These are phyloP conservation scores for Cucurbita ficifolia DNA, from an alignment of 306 rosid species.

Conservation along the genomic window DNA sequence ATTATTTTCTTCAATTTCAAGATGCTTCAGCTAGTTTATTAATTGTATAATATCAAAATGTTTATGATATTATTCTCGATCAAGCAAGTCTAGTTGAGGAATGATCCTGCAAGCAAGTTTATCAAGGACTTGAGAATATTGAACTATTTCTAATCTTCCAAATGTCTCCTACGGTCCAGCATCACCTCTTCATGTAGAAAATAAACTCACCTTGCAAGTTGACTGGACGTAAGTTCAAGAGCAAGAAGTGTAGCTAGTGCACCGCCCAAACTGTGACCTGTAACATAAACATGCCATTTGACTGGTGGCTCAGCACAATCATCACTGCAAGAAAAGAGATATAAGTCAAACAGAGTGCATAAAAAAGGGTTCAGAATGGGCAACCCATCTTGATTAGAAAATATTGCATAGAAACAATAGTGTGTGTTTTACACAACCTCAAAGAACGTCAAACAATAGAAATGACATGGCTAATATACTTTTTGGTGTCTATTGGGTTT, in stretches of 20 bases:
- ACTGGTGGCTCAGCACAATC: constrained; percentile 36
- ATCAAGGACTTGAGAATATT: too few species aligned
- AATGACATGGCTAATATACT: neutral
- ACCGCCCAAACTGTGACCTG: constrained; percentile 98
- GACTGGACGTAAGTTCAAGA: constrained; percentile 84
- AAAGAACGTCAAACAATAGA: neutral
- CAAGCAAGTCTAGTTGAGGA: too few species aligned
- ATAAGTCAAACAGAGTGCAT: neutral
- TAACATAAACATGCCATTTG: constrained; percentile 78
- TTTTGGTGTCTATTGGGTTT: neutral
- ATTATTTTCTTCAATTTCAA: too few species aligned
- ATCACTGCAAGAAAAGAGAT: constrained; percentile 35
- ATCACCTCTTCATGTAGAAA: constrained; percentile 1
- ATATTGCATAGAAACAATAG: neutral
- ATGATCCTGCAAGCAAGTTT: too few species aligned
- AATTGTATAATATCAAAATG: too few species aligned
- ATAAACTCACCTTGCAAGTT: constrained; percentile 59
- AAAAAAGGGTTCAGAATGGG: neutral
- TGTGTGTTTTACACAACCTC: neutral
- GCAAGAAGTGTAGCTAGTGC: constrained; percentile 93
- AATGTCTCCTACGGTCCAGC: neutral
- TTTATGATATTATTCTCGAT: too few species aligned
- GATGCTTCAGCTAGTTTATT: too few species aligned
- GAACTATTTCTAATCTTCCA: neutral
- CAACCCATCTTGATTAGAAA: neutral